Evolutionary conservation across 2,329 filamentous ascomycete genomes (phyloP).

Genomic region (Trichoderma sp.): DNA sequence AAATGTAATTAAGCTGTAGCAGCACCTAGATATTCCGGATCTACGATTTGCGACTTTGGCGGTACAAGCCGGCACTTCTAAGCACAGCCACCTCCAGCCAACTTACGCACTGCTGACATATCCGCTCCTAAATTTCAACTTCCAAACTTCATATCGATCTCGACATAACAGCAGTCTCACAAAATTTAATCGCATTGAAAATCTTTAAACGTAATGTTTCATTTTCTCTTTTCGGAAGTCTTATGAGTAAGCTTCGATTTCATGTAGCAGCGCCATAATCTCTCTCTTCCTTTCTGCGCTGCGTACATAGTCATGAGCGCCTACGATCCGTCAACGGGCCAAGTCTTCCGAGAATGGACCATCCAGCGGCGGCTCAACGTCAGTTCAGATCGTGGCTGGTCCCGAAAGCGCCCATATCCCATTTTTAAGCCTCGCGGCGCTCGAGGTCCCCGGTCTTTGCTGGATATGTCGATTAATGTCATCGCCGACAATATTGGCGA

Average conservation of each 20-base stretch:
- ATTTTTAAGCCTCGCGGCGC: constrained; percentile 32
- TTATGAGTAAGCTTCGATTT: background rate
- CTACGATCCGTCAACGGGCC: constrained; percentile 39
- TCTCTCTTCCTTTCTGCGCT: background rate
- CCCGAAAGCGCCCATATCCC: constrained; percentile 36
- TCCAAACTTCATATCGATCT: background rate
- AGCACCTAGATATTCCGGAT: background rate
- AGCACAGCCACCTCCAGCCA: background rate
- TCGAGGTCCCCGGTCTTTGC: constrained; percentile 41
- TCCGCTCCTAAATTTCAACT: background rate
- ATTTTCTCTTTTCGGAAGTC: background rate
- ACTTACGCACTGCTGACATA: constrained; percentile 21
- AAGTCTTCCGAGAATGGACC: constrained; percentile 44
- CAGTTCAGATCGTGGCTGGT: constrained; percentile 40
- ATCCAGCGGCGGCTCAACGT: constrained; percentile 34
- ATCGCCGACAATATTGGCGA: constrained; percentile 42
- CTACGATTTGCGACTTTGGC: background rate
- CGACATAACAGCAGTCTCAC: background rate
- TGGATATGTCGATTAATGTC: constrained; percentile 44
- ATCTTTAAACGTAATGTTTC: background rate
- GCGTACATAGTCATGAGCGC: constrained; percentile 36
- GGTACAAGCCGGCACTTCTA: background rate
- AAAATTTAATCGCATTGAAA: background rate
- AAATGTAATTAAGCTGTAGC: background rate
- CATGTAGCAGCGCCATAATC: constrained; percentile 11